phyloP scores from a whole-genome alignment of 352 stramenopile genomes.

The Thalassiosira livingstoniorum region DNA sequence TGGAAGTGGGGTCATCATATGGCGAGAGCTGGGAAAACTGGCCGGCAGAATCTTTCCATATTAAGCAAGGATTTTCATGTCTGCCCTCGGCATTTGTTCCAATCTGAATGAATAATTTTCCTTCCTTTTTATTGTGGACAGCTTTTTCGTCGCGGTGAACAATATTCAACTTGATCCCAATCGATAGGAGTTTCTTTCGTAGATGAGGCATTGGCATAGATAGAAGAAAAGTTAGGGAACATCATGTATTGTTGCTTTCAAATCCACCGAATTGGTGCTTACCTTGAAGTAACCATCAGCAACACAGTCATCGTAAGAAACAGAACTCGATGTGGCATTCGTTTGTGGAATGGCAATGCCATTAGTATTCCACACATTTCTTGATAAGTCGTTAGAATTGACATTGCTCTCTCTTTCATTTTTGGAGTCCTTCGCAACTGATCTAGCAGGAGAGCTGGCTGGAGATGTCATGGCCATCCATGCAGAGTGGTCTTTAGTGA shows the following conservation, averaged over 20 bases:
- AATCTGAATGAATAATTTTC: conserved; percentile 51
- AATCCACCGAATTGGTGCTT: conserved; percentile 1
- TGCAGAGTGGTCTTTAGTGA: conserved; percentile 34
- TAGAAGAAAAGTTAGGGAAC: not conserved
- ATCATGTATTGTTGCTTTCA: not conserved
- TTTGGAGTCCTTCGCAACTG: not conserved
- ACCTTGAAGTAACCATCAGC: conserved; percentile 50
- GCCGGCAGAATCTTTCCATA: conserved; percentile 41
- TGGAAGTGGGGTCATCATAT: not conserved
- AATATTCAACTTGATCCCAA: conserved; percentile 46
- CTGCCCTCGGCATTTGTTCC: not conserved
- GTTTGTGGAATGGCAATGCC: not conserved
- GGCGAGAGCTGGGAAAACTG: not conserved
- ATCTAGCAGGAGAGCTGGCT: not conserved
- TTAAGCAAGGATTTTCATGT: conserved; percentile 35
- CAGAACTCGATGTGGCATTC: not conserved
- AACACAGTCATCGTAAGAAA: conserved; percentile 1
- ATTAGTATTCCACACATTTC: not conserved
- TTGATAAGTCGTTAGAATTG: not conserved
- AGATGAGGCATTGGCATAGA: not conserved
- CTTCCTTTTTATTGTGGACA: conserved; percentile 11
- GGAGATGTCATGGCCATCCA: conserved; percentile 50
- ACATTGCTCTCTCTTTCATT: not conserved
- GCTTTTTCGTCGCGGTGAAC: conserved; percentile 21
- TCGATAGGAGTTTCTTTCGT: conserved; percentile 50